Conservation (phyloP, 306 rosid genomes). For the Morella rubra region DNA sequence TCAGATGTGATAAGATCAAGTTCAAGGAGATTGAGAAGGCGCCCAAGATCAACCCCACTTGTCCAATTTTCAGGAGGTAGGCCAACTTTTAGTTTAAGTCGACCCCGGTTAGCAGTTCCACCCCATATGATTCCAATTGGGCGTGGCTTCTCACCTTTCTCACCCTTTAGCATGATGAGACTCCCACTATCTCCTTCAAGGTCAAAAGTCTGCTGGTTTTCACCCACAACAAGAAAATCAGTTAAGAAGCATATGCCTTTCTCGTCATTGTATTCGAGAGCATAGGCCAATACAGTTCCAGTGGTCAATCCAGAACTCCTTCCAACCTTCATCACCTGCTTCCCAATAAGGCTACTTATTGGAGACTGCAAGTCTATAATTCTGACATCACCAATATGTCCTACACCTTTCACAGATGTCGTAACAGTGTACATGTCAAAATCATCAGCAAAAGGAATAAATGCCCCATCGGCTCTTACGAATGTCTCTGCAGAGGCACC, state of each 20-base stretch:
- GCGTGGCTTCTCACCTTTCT: slow-evolving; percentile 68
- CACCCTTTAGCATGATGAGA: slow-evolving; percentile 87
- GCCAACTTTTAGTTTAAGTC: slow-evolving; percentile 91
- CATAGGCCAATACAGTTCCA: slow-evolving; percentile 95
- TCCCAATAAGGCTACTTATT: slow-evolving; percentile 84
- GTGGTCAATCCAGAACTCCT: slow-evolving; percentile 96
- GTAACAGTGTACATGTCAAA: slow-evolving; percentile 90
- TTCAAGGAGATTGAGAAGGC: slow-evolving; percentile 92
- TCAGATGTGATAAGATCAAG: slow-evolving; percentile 89
- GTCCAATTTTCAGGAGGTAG: slow-evolving; percentile 99
- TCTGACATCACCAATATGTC: slow-evolving; percentile 81
- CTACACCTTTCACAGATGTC: slow-evolving; percentile 83
- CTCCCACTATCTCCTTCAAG: slow-evolving; percentile 99
- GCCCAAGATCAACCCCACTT: slow-evolving; percentile 97
- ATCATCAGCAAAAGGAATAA: slow-evolving; percentile 97
- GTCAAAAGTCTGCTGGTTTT: slow-evolving; percentile 96
- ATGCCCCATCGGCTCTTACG: slow-evolving; percentile 97
- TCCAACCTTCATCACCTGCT: slow-evolving; percentile 96
- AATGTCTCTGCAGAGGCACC: slow-evolving; percentile 76
- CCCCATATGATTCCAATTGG: slow-evolving; percentile 99
- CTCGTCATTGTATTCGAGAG: slow-evolving; percentile 95
- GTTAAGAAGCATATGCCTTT: slow-evolving; percentile 98
- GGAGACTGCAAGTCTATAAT: slow-evolving; percentile 85
- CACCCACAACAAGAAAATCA: slow-evolving; percentile 97
- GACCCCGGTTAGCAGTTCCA: slow-evolving; percentile 97